A percentile compares a stretch with the other conserved stretches of the same genome.
These are phyloP conservation scores for Beta macrorhiza DNA, from an alignment of 179 eudicot species.

Conservation along the genomic window DNA sequence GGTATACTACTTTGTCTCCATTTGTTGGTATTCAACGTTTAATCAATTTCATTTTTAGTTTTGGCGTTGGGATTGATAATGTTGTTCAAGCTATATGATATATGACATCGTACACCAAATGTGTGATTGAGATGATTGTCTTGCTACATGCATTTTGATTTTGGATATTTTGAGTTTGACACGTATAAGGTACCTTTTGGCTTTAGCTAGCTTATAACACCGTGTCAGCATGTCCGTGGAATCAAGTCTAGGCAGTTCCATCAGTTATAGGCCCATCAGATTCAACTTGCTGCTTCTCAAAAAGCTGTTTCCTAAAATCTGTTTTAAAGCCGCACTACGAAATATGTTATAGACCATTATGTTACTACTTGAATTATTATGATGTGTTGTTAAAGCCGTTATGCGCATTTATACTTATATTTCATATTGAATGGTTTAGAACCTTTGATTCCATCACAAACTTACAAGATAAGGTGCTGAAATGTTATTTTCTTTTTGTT, in stretches of 20 bases:
- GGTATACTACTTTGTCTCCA: constrained; percentile 44
- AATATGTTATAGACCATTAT: neutral
- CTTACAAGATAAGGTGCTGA: neutral
- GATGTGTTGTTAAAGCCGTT: neutral
- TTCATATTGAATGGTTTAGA: neutral
- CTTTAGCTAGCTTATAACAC: neutral
- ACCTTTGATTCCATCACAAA: neutral
- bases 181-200: neutral
- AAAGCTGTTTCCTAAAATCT: neutral
- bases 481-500: neutral
- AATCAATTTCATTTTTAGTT: neutral
- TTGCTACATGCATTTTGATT: neutral
- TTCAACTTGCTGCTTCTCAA: neutral
- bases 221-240: neutral
- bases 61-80: neutral
- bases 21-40: neutral
- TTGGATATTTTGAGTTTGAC: neutral
- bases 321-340: neutral
- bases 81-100: neutral
- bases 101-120: neutral
- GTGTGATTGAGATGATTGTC: neutral
- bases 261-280: neutral
- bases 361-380: neutral
- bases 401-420: neutral
- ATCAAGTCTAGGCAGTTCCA: neutral